Evolutionary conservation across 1,284 basidiomycete genomes (phyloP).

Genomic region (Cutaneotrichosporon spelunceum): DNA sequence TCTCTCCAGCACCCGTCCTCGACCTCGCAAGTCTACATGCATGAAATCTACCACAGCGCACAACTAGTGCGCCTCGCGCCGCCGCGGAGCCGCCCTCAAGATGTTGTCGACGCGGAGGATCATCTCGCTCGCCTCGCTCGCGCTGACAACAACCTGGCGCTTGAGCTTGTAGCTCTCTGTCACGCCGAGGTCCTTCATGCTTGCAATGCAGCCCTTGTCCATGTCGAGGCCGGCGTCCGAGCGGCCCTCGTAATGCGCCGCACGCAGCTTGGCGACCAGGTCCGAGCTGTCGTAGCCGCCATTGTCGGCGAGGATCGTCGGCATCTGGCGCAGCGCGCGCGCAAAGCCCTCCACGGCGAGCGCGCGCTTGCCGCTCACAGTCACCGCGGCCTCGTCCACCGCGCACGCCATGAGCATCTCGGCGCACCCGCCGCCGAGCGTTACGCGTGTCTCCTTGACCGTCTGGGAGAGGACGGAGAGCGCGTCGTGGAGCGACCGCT

Average conservation of each 20-base stretch:
- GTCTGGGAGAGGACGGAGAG: conserved; percentile 96
- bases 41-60: conserved; percentile 7
- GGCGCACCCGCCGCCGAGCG: conserved; percentile 92
- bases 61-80: conserved; percentile 54
- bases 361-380: conserved; percentile 89
- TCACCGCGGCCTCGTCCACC: conserved; percentile 82
- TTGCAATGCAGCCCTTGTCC: conserved; percentile 76
- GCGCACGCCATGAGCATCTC: conserved; percentile 97
- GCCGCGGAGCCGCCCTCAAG: conserved; percentile 58
- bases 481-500: conserved; percentile 95
- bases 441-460: conserved; percentile 90
- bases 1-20: too few species aligned
- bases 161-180: conserved; percentile 98
- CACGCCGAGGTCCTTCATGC: conserved; percentile 82
- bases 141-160: conserved; percentile 87
- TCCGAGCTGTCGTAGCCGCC: conserved; percentile 97
- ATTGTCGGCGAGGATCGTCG: conserved; percentile 95
- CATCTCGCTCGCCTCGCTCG: conserved; percentile 98
- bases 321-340: conserved; percentile 78
- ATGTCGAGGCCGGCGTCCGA: conserved; percentile 89
- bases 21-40: conserved; percentile 7
- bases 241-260: conserved; percentile 89
- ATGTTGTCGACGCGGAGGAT: conserved; percentile 56
- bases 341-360: conserved; percentile 91
- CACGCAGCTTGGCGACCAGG: conserved; percentile 81